Base-by-base conservation (phyloP, 208 protist species). In the Wallacemonas sp. region DNA sequence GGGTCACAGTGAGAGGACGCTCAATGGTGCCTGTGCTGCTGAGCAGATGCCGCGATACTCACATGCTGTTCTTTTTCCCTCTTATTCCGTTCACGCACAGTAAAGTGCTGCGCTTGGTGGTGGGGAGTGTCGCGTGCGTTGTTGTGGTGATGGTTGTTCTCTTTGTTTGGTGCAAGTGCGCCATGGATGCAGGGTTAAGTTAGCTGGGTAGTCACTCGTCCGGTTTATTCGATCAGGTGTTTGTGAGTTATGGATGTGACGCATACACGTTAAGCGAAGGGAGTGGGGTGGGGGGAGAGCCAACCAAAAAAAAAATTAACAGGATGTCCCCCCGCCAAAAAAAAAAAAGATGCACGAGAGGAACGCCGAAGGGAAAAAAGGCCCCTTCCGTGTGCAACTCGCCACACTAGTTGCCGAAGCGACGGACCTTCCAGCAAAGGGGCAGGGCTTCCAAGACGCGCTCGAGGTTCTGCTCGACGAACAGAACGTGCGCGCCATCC, bases 381-480 rank as follows among this genome's bases (percentile, higher is more conserved):
- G 24, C 45, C 27, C 2, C 15, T 3, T 34, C 32, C 45, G 33
- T 50, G 24, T 10, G 0, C 26, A 38, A 48, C 17, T 39, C 24
- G 24, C 0, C 15, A 24, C 0, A 36, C 27, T 81, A 96, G 62
- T 96, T 96, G 60, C 90, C 90, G 61, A 96, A 96, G 59, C 90
- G 90, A 34, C 90, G 85, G 27, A 96, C 85, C 75, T 91, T 93
- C 90, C 90, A 96, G 72, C 73, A 88, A 57, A 93, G 66, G n/a
- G 90, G 90, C 39, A 96, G 69, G 15, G 76, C 61, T 69, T 92
- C 83, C 17, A 96, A 72, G 45, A 71, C 79, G 64, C 82, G 85
- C 70, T 93, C 90, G 21, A 96, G 54, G 58, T 96, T 96, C 32
- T 87, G 84, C 63, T 91, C 73, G 34, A 96, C 60, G 34, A 91